Percentiles rank a stretch among this genome's conserved stretches.
These are phyloP conservation scores for Aspergillus latus DNA, from an alignment of 2,329 filamentous ascomycete species.

Conservation along the genomic window DNA sequence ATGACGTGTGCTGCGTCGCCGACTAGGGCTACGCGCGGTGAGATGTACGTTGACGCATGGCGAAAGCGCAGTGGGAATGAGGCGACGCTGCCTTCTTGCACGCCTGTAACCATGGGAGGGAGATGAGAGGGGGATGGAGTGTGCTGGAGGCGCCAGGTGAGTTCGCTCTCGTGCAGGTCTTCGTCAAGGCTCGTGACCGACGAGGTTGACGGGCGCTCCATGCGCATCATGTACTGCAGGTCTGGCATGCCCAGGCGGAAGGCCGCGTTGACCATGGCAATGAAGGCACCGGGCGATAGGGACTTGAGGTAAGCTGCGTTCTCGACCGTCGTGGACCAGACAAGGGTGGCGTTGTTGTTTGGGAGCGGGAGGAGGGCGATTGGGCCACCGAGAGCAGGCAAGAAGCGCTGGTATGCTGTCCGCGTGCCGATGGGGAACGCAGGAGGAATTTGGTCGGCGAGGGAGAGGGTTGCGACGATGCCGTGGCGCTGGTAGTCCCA, in stretches of 20 bases:
- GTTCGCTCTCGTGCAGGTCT: slow-evolving; percentile 66
- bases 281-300: slow-evolving; percentile 70
- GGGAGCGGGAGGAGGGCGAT: slow-evolving; percentile 89
- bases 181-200: slow-evolving; percentile 16
- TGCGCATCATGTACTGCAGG: slow-evolving; percentile 76
- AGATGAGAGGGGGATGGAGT: slow-evolving; percentile 58
- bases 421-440: slow-evolving; percentile 50
- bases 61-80: slow-evolving; percentile 89
- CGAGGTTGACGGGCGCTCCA: slow-evolving; percentile 41
- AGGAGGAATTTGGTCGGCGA: slow-evolving; percentile 51
- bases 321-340: slow-evolving; percentile 88
- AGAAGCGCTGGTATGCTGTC: slow-evolving; percentile 90
- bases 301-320: slow-evolving; percentile 78
- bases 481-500: slow-evolving; percentile 95
- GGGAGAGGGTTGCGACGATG: slow-evolving; percentile 80
- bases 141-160: slow-evolving; percentile 76
- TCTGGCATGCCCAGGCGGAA: slow-evolving; percentile 81
- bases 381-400: slow-evolving; percentile 75
- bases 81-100: slow-evolving; percentile 78
- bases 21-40: slow-evolving; percentile 84
- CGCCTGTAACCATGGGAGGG: slow-evolving; percentile 65
- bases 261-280: slow-evolving; percentile 87
- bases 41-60: slow-evolving; percentile 91
- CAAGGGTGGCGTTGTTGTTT: slow-evolving; percentile 76
- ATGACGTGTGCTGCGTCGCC: slow-evolving; percentile 95